Conservation (phyloP, 257 asterid species). For the Apocynum venetum region DNA sequence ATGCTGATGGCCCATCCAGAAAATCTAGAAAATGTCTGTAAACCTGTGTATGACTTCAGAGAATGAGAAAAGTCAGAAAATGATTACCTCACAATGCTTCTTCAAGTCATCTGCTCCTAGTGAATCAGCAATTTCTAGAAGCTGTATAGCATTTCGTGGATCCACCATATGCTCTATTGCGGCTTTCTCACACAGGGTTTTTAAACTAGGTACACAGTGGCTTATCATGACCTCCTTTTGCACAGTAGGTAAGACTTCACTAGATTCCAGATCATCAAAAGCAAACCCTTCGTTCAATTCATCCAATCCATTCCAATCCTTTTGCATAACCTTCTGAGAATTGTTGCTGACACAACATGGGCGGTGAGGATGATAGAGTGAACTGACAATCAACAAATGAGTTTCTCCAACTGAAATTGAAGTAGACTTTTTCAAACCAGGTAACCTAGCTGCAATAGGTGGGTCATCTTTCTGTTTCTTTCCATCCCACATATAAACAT, state of each 20-base stretch:
- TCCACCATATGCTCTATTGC: slow-evolving; percentile 87
- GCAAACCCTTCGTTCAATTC: slow-evolving; percentile 60
- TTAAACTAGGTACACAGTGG: slow-evolving; percentile 59
- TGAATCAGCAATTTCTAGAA: slow-evolving; percentile 89
- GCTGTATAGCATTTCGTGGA: slow-evolving; percentile 76
- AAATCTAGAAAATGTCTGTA: neutral
- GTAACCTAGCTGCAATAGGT: slow-evolving; percentile 61
- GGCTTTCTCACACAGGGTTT: slow-evolving; percentile 75
- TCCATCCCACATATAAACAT: slow-evolving; percentile 89
- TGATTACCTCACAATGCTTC: slow-evolving; percentile 66
- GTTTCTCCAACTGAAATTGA: slow-evolving; percentile 96
- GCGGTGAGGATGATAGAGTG: slow-evolving; percentile 83
- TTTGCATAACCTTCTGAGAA: slow-evolving; percentile 27
- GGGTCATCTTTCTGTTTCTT: slow-evolving; percentile 55
- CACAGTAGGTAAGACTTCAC: slow-evolving; percentile 27
- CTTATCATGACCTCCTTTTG: slow-evolving; percentile 34
- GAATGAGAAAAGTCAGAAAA: slow-evolving; percentile 13
- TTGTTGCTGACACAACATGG: slow-evolving; percentile 27
- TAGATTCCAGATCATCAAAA: slow-evolving; percentile 61
- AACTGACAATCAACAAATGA: slow-evolving; percentile 64
- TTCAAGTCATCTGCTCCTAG: slow-evolving; percentile 76
- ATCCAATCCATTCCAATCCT: slow-evolving; percentile 39
- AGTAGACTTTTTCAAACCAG: slow-evolving; percentile 91
- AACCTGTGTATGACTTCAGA: neutral
- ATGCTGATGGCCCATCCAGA: neutral